Evolutionary conservation across 2,329 filamentous ascomycete genomes (phyloP).

Genomic region (Exophiala sp.): DNA sequence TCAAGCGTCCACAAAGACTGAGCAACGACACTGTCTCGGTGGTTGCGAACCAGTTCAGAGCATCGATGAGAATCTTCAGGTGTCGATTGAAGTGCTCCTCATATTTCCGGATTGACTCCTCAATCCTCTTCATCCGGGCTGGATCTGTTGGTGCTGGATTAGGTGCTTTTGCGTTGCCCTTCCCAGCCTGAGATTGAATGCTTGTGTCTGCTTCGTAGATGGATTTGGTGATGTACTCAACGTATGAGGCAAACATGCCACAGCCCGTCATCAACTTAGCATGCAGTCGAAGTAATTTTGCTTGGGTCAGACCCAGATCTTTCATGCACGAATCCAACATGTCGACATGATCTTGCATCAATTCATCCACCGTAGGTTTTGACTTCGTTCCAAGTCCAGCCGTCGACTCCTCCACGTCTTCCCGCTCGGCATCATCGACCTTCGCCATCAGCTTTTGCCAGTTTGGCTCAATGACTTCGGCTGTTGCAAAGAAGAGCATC

Average conservation of each 20-base stretch:
- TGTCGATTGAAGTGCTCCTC: constrained; percentile 91
- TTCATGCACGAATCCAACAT: constrained; percentile 97
- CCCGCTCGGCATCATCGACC: constrained; percentile 58
- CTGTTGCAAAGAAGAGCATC: constrained; percentile 91
- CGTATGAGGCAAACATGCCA: constrained; percentile 88
- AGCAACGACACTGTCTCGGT: constrained; percentile 94
- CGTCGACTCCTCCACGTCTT: constrained; percentile 13
- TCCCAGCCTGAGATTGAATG: constrained; percentile 17
- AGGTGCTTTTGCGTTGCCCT: constrained; percentile 28
- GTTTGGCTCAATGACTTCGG: constrained; percentile 96
- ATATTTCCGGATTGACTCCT: constrained; percentile 85
- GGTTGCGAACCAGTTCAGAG: constrained; percentile 91
- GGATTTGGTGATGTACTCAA: constrained; percentile 78
- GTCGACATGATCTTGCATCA: constrained; percentile 99
- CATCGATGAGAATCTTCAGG: constrained; percentile 88
- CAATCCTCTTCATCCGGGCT: constrained; percentile 67
- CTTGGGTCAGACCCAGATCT: constrained; percentile 98
- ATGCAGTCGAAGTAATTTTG: constrained; percentile 89
- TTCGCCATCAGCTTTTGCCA: constrained; percentile 93
- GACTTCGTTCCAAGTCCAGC: constrained; percentile 34
- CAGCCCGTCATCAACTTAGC: constrained; percentile 96
- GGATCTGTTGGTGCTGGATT: constrained; percentile 45
- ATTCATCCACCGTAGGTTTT: constrained; percentile 83
- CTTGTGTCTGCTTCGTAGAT: constrained; percentile 74
- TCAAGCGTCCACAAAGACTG: constrained; percentile 78